Evolutionary conservation across 75 land plant genomes (phyloP), one percentile per base, ranked within the genome.

Genomic region (Cunninghamia lanceolata): DNA sequence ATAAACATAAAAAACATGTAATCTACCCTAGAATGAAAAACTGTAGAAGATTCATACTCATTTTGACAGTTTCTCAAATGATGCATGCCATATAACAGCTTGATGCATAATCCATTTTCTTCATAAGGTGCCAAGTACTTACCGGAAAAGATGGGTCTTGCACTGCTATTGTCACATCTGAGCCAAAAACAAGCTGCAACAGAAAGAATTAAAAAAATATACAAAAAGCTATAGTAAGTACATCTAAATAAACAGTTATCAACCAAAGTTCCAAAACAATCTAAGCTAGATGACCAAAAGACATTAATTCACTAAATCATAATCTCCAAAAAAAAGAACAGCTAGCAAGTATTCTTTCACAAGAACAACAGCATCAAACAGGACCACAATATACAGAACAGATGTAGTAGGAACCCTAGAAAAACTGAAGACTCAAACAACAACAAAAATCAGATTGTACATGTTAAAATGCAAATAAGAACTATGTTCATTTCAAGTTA

Each of bases 61-160:
- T 43, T 45, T 80, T 5, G 15, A 45, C 28, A 80, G 47, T 2
- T 80, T 43, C 9, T 15, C 16, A 42, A 80, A 80, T 38, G 1
- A 80, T 80, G 30, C 30, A 45, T 43, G 82, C 14, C 47, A 25
- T 25, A 45, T n/a, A 80, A 21, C 2, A 45, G n/a, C 45, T 45
- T 28, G 47, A 80, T 80, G n/a, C 52, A 80, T 11, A 80, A 15
- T 53, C 11, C 56, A 83, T 17, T 21, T 56, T 59, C 84, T 19
- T 54, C 13, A 83, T 17, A 35, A 83, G 70, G 73, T 16, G 10
- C 25, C 11, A n/a, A 47, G 73, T 63, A 47, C 66, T 86, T 93
- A 96, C 99, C 83, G 99, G 99, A 87, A 92, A 97, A 17, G 96
- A 90, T 77, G 99, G 99, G 84, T 97, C 98, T 88, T 97, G 99